A percentile compares a stretch with the other conserved stretches of the same genome.
phyloP scores from a whole-genome alignment of 169 alveolate species.

The Eimeria acervulina region DNA sequence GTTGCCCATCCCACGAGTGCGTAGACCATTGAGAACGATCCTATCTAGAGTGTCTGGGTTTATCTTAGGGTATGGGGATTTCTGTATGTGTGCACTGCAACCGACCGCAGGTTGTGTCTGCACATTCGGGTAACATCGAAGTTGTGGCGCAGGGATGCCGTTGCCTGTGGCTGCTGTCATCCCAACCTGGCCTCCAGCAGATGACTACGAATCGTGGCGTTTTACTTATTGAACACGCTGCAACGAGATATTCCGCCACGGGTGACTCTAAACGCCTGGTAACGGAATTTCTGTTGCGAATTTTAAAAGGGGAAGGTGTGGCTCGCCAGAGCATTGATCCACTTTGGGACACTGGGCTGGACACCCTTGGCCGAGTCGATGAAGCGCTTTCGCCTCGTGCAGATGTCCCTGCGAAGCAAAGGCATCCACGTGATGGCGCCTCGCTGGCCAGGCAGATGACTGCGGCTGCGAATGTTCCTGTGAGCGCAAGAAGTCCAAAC shows the following conservation, averaged over 20 bases:
- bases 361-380: slow-evolving; percentile 1
- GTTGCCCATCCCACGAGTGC: not conserved
- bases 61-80: not conserved
- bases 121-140: slow-evolving; percentile 69
- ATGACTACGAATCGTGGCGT: slow-evolving; percentile 70
- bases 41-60: not conserved
- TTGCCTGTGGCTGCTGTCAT: slow-evolving; percentile 75
- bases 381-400: not conserved
- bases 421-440: slow-evolving; percentile 5
- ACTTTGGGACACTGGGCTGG: slow-evolving; percentile 79
- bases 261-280: slow-evolving; percentile 76
- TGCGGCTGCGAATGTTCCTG: slow-evolving; percentile 50
- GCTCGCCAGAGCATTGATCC: slow-evolving; percentile 77
- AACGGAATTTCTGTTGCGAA: slow-evolving; percentile 62
- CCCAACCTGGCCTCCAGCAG: slow-evolving; percentile 79
- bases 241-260: slow-evolving; percentile 63
- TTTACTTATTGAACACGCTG: slow-evolving; percentile 70
- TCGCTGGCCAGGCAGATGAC: slow-evolving; percentile 75
- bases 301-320: slow-evolving; percentile 72
- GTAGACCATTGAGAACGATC: not conserved
- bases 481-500: slow-evolving; percentile 35
- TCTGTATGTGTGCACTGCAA: not conserved
- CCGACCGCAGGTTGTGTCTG: slow-evolving; percentile 66
- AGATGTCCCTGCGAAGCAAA: slow-evolving; percentile 18
- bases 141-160: slow-evolving; percentile 84